phyloP scores from a whole-genome alignment of 345 rosid genomes.

The Dovyalis caffra region DNA sequence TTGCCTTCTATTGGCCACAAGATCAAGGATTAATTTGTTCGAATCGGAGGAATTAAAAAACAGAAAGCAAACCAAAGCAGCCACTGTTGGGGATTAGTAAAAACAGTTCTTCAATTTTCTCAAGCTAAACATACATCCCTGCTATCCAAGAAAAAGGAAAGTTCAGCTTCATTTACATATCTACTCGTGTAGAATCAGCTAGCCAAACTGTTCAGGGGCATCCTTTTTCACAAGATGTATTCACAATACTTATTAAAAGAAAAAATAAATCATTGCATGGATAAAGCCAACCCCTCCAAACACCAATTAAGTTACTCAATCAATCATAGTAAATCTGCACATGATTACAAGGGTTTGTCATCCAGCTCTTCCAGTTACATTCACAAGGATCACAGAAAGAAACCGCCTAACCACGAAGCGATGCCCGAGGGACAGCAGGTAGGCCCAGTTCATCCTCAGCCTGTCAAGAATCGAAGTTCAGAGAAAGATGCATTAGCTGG shows the following conservation, averaged over 20 bases:
- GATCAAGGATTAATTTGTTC: too few species aligned
- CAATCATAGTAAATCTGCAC: slow-evolving; percentile 1
- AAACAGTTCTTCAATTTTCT: too few species aligned
- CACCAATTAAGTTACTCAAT: not conserved
- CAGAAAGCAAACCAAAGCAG: too few species aligned
- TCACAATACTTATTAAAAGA: not conserved
- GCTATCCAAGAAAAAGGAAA: too few species aligned
- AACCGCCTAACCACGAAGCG: slow-evolving; percentile 55
- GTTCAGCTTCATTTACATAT: not conserved
- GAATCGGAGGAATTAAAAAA: too few species aligned
- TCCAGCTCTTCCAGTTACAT: slow-evolving; percentile 5
- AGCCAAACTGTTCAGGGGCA: not conserved
- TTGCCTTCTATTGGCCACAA: too few species aligned
- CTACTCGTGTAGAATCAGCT: not conserved
- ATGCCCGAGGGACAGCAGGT: slow-evolving; percentile 85
- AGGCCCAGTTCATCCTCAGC: slow-evolving; percentile 85
- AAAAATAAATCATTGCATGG: not conserved
- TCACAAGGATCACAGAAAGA: not conserved
- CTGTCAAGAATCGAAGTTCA: slow-evolving; percentile 40
- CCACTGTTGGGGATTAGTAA: too few species aligned
- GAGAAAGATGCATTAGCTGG: not conserved
- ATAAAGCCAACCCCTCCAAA: not conserved
- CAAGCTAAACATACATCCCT: too few species aligned
- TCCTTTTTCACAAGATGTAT: slow-evolving; percentile 2
- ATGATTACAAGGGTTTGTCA: not conserved